Conservation (phyloP, 345 rosid species). For the Salix viminalis region DNA sequence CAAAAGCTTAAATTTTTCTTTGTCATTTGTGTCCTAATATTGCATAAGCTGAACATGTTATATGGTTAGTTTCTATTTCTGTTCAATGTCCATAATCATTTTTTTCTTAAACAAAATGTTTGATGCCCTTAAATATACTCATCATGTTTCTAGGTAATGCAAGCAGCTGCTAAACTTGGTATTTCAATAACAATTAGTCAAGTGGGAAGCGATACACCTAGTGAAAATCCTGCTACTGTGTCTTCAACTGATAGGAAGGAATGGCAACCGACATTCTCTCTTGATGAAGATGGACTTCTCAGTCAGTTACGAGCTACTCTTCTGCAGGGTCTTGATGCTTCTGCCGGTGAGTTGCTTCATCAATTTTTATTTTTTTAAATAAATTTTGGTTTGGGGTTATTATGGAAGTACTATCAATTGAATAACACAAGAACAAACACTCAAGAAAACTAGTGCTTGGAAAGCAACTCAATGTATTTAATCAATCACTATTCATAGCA, state of each 20-base stretch:
- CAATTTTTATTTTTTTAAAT: no score
- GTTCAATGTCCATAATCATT: background rate
- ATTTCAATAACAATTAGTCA: conserved; percentile 59
- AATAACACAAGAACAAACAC: no score
- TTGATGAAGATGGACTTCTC: conserved; percentile 84
- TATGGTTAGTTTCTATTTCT: background rate
- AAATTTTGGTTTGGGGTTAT: no score
- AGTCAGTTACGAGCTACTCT: conserved; percentile 72
- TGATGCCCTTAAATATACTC: conserved; percentile 3
- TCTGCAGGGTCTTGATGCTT: conserved; percentile 68
- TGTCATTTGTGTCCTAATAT: background rate
- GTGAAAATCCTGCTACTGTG: conserved; percentile 43
- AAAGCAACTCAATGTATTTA: no score
- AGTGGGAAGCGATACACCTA: conserved; percentile 59
- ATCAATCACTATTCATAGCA: no score
- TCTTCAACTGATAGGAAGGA: conserved; percentile 57
- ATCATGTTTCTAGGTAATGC: conserved; percentile 59
- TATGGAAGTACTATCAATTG: no score
- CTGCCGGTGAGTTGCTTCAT: conserved; percentile 45
- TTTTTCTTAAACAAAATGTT: no score
- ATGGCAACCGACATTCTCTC: conserved; percentile 74
- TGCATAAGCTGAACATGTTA: background rate
- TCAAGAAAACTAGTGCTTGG: no score
- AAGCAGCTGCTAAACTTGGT: conserved; percentile 75
- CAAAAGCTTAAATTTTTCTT: background rate